Evolutionary conservation across 192 early-diverging fungal species (phyloP).

Genomic region (Pilaira anomala): DNA sequence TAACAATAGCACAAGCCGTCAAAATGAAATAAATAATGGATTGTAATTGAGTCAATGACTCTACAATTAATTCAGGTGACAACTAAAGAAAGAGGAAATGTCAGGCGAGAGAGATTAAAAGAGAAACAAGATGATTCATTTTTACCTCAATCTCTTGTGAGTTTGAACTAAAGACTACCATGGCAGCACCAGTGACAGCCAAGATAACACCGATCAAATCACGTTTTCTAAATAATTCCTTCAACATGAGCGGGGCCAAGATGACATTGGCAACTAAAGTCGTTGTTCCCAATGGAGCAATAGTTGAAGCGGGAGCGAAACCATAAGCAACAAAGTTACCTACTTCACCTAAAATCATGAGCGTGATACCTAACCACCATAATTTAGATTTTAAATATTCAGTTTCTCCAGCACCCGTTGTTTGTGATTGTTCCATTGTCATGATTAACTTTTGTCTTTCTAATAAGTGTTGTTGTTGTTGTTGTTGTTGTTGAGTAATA

Average conservation of each 20-base stretch:
- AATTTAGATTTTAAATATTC: conserved; percentile 52
- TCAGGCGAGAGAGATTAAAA: background rate
- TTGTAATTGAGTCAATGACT: conserved; percentile 46
- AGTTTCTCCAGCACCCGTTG: conserved; percentile 13
- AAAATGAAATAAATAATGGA: conserved; percentile 56
- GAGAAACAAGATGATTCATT: background rate
- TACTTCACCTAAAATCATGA: conserved; percentile 62
- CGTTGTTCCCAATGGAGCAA: conserved; percentile 73
- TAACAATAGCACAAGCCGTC: conserved; percentile 30
- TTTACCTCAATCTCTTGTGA: conserved; percentile 51
- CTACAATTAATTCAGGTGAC: conserved; percentile 49
- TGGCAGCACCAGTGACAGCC: conserved; percentile 59
- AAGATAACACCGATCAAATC: conserved; percentile 60
- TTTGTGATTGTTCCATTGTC: conserved; percentile 27
- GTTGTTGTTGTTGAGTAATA: background rate
- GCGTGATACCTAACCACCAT: conserved; percentile 68
- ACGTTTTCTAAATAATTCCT: conserved; percentile 55
- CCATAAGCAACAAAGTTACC: conserved; percentile 64
- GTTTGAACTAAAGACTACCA: conserved; percentile 62
- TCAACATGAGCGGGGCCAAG: conserved; percentile 65
- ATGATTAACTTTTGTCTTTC: conserved; percentile 28
- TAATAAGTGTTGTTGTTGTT: conserved; percentile 1
- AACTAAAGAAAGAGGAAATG: conserved; percentile 28
- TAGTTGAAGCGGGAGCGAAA: conserved; percentile 69
- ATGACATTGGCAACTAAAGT: conserved; percentile 69